Conservation (phyloP, 1,284 basidiomycete species). For the Trametes sp. region DNA sequence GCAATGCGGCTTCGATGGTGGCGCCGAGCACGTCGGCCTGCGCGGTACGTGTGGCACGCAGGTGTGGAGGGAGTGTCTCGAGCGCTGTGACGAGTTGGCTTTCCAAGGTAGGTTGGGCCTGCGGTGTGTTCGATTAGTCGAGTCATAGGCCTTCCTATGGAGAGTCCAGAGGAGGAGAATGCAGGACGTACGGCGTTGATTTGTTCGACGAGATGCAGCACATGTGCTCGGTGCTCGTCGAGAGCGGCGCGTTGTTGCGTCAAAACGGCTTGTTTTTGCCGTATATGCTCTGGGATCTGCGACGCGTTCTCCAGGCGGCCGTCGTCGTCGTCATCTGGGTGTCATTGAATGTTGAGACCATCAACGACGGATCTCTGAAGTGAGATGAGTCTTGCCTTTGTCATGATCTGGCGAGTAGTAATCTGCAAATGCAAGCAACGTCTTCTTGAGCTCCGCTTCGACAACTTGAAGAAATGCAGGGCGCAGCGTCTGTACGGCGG, state of each 20-base stretch:
- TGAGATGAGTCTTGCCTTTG: constrained; percentile 14
- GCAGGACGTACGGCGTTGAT: constrained; percentile 24
- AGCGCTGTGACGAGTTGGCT: constrained; percentile 40
- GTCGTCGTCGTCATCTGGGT: constrained; percentile 1
- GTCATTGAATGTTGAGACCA: too few species aligned
- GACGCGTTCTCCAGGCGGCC: constrained; percentile 5
- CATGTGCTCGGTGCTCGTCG: constrained; percentile 1
- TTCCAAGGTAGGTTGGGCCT: constrained; percentile 48
- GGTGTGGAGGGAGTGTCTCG: constrained; percentile 38
- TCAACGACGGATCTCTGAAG: too few species aligned
- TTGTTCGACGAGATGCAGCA: constrained; percentile 18
- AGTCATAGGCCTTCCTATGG: too few species aligned
- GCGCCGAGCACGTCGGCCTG: constrained; percentile 49
- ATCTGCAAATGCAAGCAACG: constrained; percentile 20
- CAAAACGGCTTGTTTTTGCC: background rate
- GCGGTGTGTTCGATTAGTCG: background rate
- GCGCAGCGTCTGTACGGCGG: background rate
- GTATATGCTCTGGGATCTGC: constrained; percentile 19
- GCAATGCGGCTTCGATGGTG: constrained; percentile 53
- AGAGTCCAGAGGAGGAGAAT: background rate
- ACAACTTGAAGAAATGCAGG: background rate
- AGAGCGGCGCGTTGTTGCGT: constrained; percentile 10
- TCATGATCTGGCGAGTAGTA: constrained; percentile 11
- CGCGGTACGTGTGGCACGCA: constrained; percentile 41
- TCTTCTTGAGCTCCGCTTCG: constrained; percentile 16